A percentile compares a stretch with the other conserved stretches of the same genome.
Conservation (phyloP, 148 eudicot genomes). For the Vaccinium corymbosum region DNA sequence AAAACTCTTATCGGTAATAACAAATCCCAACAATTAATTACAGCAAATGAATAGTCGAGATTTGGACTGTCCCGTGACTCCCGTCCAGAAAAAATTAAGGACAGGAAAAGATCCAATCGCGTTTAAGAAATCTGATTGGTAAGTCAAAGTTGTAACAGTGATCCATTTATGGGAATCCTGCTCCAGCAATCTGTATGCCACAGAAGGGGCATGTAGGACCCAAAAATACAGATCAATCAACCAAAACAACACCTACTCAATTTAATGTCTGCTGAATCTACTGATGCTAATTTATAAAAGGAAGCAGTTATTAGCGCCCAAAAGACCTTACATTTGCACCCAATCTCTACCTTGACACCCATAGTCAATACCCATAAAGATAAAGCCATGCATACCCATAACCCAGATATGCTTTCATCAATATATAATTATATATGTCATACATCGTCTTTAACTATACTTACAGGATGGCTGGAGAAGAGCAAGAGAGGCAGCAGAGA, state of each 20-base stretch:
- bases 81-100: too few species aligned
- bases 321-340: neutral
- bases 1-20: too few species aligned
- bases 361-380: neutral
- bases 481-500: neutral
- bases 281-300: neutral
- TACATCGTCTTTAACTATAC: neutral
- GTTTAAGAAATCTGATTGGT: neutral
- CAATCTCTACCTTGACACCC: neutral
- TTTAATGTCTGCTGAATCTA: neutral
- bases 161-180: neutral
- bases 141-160: neutral
- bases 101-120: too few species aligned
- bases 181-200: neutral
- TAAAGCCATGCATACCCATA: neutral
- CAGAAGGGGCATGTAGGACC: conserved; percentile 2
- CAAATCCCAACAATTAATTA: too few species aligned
- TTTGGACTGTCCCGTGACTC: too few species aligned
- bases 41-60: too few species aligned
- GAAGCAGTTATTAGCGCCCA: neutral
- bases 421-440: neutral
- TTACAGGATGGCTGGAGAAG: neutral
- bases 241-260: too few species aligned
- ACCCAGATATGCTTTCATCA: neutral
- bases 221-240: neutral